These are phyloP conservation scores for Scleromitrula shiraiana DNA, from an alignment of 2,329 filamentous ascomycete genomes.

Conservation along the genomic window DNA sequence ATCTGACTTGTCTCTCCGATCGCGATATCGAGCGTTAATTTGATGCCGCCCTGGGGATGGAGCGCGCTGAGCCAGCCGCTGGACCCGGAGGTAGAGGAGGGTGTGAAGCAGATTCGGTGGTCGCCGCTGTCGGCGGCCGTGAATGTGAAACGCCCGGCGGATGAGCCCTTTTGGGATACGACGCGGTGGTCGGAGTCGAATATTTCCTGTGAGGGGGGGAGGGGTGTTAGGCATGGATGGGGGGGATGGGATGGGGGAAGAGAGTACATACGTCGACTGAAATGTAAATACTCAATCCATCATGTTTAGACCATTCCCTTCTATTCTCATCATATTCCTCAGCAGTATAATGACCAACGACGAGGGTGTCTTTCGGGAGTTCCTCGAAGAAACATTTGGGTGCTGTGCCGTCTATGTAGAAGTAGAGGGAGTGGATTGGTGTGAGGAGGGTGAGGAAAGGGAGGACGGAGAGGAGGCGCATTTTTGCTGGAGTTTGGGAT, in stretches of 20 bases:
- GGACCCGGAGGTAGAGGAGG: constrained; percentile 62
- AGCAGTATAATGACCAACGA: constrained; percentile 85
- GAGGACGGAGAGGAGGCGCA: constrained; percentile 60
- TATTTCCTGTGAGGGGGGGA: constrained; percentile 57
- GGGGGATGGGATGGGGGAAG: not conserved
- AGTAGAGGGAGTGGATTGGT: constrained; percentile 79
- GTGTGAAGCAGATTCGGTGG: constrained; percentile 91
- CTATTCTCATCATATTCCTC: constrained; percentile 72
- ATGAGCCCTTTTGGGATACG: constrained; percentile 72
- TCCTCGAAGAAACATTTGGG: constrained; percentile 99
- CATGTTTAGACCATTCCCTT: constrained; percentile 62
- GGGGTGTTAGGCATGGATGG: constrained; percentile 3
- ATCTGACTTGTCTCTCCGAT: constrained; percentile 94
- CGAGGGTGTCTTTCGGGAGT: constrained; percentile 91
- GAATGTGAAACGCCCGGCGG: constrained; percentile 86
- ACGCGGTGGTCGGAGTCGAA: constrained; percentile 98
- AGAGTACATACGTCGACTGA: constrained; percentile 64
- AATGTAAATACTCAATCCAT: constrained; percentile 75
- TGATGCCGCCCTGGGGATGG: constrained; percentile 66
- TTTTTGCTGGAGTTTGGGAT: constrained; percentile 28
- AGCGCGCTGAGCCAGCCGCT: constrained; percentile 64
- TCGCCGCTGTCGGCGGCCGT: constrained; percentile 89
- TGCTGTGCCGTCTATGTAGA: constrained; percentile 80
- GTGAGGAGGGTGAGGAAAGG: constrained; percentile 50
- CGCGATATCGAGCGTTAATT: constrained; percentile 78